Evolutionary conservation across 495 filamentous ascomycete species (phyloP), one percentile per base, ranked within the genome.

Genomic region (Delitschia confertaspora): DNA sequence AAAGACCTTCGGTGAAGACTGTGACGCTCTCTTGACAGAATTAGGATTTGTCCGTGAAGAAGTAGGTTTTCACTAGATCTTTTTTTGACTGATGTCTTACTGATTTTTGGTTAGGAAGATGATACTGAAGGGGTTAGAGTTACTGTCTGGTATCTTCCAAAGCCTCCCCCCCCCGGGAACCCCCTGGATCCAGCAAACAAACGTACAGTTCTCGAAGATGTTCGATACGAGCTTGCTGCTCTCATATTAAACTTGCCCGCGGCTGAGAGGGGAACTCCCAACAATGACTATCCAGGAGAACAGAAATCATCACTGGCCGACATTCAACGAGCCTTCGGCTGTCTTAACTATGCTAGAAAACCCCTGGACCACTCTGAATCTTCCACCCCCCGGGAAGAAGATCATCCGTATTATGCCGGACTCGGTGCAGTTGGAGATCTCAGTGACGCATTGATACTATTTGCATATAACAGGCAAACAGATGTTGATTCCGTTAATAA

Each of bases 1-100:
- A 38, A 66, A 79, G 10, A 72, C 77, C 29, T 82, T 88, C 58
- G 82, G 84, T 10, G 63, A 61, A 18, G 69, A 75, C 13, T 84
- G 83, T 57, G 65, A 74, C 42, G 63, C 72, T 23, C 53, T 88
- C 24, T 67, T 88, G 25, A 67, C 69, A 35, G 77, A 73, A 26
- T 60, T 88, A 3, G 80, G 74, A 3, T 89, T 88, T 52, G 52
- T 38, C n/a, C 8, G 25, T 9, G 33, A 40, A 13, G 38, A 42
- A 13, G 51, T 45, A 20, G 45, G 40, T 6, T 9, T 8, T 9
- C 17, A 7, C 10, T 31, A 14, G 47, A 39, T 20, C 38, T 47
- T 11, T 27, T 38, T 3, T 50, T 57, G n/a, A n/a, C n/a, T n/a
- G n/a, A n/a, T n/a, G n/a, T n/a, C n/a, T n/a, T n/a, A n/a, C 32